Evolutionary conservation across 306 rosid genomes (phyloP), one percentile per base, ranked within the genome.

Genomic region (Ceratonia siliqua): DNA sequence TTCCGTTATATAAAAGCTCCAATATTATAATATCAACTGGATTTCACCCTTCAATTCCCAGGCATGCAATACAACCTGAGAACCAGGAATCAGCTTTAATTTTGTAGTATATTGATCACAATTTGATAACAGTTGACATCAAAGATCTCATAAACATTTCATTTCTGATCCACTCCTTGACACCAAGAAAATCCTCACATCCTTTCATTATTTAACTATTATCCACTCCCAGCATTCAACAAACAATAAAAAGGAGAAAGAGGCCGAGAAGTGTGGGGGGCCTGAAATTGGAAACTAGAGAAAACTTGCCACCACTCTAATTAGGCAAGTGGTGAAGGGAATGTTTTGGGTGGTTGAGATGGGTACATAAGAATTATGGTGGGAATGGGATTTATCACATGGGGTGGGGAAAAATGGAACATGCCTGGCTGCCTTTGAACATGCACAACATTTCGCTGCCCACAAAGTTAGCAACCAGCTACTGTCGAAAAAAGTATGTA

Each of bases 331-430:
- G 17, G 72, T 39, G 63, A 52, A 78, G 63, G 80, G 70, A 42
- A 80, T 64, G 81, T 83, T 70, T 83, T 68, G 6, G 62, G 32
- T 38, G 80, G 39, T 70, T 70, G 32, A 71, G 76, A 79, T 39
- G 55, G 65, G 36, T 72, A 53, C 45, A 57, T 80, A 70, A 79
- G 84, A 66, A 69, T 33, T 46, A 50, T 79, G 74, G 68, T 45
- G n/a, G 78, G 73, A 65, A 71, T 83, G 82, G 86, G 72, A 81
- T 72, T 80, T 72, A 79, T 77, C 84, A 85, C 82, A 87, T 78
- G 81, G 84, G 85, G 76, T 77, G 83, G 62, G 84, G 69, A n/a
- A 75, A 72, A 75, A 78, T 70, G 81, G 65, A 70, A 70, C 86
- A 75, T 85, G 82, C 82, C 62, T 68, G 76, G 78, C 79, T 76